A percentile compares a stretch with the other conserved stretches of the same genome.
These are phyloP conservation scores for Parathielavia hyrcaniae DNA, from an alignment of 495 filamentous ascomycete genomes.

Conservation along the genomic window DNA sequence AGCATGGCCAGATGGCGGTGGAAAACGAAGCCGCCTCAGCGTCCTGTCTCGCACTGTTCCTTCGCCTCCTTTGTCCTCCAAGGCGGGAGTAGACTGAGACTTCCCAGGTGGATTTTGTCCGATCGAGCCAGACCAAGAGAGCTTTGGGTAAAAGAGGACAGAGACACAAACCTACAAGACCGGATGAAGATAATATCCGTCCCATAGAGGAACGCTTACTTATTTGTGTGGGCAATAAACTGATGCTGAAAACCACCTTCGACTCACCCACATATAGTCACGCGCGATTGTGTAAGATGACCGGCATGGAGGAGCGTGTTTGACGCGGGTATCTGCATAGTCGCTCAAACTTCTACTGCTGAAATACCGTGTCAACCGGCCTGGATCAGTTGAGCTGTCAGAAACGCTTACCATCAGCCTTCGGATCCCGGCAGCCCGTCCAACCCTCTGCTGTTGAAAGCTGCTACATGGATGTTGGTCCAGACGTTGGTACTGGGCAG, in stretches of 20 bases:
- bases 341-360: not conserved
- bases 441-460: not conserved
- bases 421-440: slow-evolving; percentile 2
- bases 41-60: too few relatives aligned
- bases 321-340: slow-evolving; percentile 9
- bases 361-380: not conserved
- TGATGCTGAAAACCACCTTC: not conserved
- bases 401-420: not conserved
- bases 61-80: too few relatives aligned
- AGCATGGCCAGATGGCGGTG: too few relatives aligned
- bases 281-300: not conserved
- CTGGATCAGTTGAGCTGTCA: not conserved
- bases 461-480: too few relatives aligned
- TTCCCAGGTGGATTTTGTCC: too few relatives aligned
- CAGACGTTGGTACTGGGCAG: too few relatives aligned
- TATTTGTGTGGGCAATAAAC: not conserved
- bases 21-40: too few relatives aligned
- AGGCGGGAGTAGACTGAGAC: too few relatives aligned
- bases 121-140: too few relatives aligned
- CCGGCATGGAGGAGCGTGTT: not conserved
- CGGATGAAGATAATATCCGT: not conserved
- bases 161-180: too few relatives aligned
- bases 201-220: not conserved
- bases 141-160: too few relatives aligned
- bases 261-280: not conserved